phyloP scores from a whole-genome alignment of 2,329 filamentous ascomycete species.

The Rutstroemia sydowiana region DNA sequence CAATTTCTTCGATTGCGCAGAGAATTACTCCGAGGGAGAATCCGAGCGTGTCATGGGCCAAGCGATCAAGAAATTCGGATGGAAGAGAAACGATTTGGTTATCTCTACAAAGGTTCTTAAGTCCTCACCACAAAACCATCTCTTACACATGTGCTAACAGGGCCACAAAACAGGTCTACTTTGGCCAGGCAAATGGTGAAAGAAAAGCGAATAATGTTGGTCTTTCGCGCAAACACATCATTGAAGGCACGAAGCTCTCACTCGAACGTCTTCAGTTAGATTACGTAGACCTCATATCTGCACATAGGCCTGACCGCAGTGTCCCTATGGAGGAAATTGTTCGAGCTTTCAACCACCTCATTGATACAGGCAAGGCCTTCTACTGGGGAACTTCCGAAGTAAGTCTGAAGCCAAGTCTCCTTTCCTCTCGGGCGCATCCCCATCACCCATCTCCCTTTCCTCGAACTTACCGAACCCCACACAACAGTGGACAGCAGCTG shows the following conservation, averaged over 20 bases:
- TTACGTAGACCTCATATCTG: conserved; percentile 63
- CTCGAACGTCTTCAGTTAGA: conserved; percentile 46
- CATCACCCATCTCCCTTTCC: conserved; percentile 56
- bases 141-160: neutral
- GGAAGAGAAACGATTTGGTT: conserved; percentile 50
- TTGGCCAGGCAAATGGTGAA: conserved; percentile 51
- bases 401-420: conserved; percentile 55
- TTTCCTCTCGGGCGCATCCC: conserved; percentile 53
- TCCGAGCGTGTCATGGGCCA: conserved; percentile 48
- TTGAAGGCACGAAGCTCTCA: conserved; percentile 56
- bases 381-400: conserved; percentile 68
- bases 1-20: conserved; percentile 52
- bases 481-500: conserved; percentile 57
- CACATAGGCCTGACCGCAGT: conserved; percentile 58
- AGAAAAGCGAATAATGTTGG: conserved; percentile 60
- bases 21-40: conserved; percentile 45
- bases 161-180: conserved; percentile 49
- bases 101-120: conserved; percentile 44
- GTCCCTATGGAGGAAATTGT: conserved; percentile 67
- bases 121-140: neutral
- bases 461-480: conserved; percentile 56
- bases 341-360: conserved; percentile 63
- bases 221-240: conserved; percentile 60
- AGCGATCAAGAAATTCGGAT: conserved; percentile 48
- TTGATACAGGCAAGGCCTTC: conserved; percentile 59